Conservation (phyloP, 345 rosid genomes). For the Eucalyptus brandiana region DNA sequence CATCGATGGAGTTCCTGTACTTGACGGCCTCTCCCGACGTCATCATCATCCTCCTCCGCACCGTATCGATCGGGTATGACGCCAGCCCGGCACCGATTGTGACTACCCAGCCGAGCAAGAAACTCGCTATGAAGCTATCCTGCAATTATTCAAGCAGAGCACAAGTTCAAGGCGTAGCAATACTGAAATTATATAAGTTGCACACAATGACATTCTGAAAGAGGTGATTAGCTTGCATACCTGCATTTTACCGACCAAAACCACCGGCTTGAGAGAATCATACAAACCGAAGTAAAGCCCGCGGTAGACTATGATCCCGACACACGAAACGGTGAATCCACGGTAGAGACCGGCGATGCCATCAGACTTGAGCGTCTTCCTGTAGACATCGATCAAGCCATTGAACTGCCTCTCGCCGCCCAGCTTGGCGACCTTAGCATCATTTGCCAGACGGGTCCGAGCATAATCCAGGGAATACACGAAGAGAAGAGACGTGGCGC, state of each 20-base stretch:
- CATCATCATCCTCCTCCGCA: constrained; percentile 97
- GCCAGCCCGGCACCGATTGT: constrained; percentile 79
- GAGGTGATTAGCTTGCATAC: background rate
- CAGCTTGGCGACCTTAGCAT: constrained; percentile 31
- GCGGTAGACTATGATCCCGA: constrained; percentile 3
- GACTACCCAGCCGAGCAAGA: constrained; percentile 72
- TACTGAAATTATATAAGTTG: background rate
- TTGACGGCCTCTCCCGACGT: constrained; percentile 92
- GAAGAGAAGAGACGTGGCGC: constrained; percentile 43
- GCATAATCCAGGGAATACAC: constrained; percentile 53
- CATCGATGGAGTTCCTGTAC: constrained; percentile 62
- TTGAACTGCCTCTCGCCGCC: constrained; percentile 54
- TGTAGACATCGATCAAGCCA: constrained; percentile 48
- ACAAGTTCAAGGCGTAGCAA: background rate
- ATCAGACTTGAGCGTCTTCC: constrained; percentile 39
- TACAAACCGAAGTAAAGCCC: constrained; percentile 64
- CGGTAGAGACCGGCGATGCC: constrained; percentile 53
- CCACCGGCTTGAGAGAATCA: constrained; percentile 56
- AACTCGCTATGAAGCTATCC: constrained; percentile 83
- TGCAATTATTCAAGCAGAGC: constrained; percentile 3
- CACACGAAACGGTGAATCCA: constrained; percentile 34
- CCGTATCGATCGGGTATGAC: constrained; percentile 77
- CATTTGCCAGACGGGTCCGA: constrained; percentile 44
- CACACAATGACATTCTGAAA: background rate
- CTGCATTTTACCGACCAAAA: constrained; percentile 31